Evolutionary conservation across 495 filamentous ascomycete genomes (phyloP), one percentile per base, ranked within the genome.

Genomic region (Hypoxylon lienhwacheense): DNA sequence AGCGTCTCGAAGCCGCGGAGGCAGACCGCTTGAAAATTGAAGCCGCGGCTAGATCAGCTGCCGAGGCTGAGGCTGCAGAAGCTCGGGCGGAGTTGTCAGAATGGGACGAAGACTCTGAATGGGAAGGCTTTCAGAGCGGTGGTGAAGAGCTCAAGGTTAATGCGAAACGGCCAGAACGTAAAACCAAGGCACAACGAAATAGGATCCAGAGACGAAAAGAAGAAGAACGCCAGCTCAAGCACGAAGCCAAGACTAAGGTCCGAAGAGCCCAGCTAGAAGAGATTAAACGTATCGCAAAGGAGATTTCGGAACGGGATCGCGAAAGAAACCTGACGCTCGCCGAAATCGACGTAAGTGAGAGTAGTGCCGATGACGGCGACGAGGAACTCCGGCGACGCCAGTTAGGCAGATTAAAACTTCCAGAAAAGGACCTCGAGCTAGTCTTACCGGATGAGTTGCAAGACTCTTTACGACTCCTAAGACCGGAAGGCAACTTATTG

Each of bases 361-460:
- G 66, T 57, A 59, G 74, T 66, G 43, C 51, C 4, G 78, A 79
- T 49, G 72, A 73, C 6, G 73, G 82, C 32, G 83, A 83, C 24
- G 80, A 85, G 28, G 81, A 77, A 72, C 73, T 97, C 55, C 85
- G 90, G 42, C 80, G 85, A 44, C 84, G 79, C 66, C 83, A 85
- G 54, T 79, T 97, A 4, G 88, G 93, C 54, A 93, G 88, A 70
- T 70, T 79, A 60, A 88, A 81, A 56, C 65, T 91, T 10, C 90
- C 91, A 0, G 83, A 91, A 60, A 85, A 86, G 58, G 81, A 83
- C 4, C 75, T 97, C 33, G 93, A 98, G 64, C 71, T 98, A 33
- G 90, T 96, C 4, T 78, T 98, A 20, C 89, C 90, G 2, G 92
- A 97, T 60, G 93, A 98, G 69, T 77, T 98, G 32, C 87, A 92